Evolutionary conservation across 2,329 filamentous ascomycete genomes (phyloP), one percentile per base, ranked within the genome.

Genomic region (Leptographium wingfieldii): DNA sequence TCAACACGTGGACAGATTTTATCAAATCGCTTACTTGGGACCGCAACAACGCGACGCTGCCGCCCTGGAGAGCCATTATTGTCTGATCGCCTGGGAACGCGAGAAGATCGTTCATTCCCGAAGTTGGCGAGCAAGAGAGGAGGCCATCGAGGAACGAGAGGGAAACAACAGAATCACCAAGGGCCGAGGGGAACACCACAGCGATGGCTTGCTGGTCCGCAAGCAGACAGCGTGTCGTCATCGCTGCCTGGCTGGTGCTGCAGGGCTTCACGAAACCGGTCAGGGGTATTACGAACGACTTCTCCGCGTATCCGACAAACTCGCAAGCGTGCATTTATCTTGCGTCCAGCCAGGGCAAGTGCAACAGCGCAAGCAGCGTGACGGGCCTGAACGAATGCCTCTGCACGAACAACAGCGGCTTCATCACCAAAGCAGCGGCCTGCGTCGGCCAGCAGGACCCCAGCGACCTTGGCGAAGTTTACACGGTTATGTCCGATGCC

Each of bases 381-480:
- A 53, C 65, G 0, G 68, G 72, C 35, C 69, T 80, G 62, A 81
- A 82, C 64, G 58, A 66, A 2, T 82, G 80, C 58, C 71, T 81
- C 2, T 82, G 80, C 66, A 67, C 68, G 62, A 80, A 81, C 63
- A 69, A 71, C 38, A 75, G 75, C 59, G 70, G 74, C 63, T 82
- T 81, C 66, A 69, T 81, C 62, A 75, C 73, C 25, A 71, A 72
- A 40, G 66, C 76, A 2, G 80, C 79, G 3, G 64, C 63, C 14
- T 82, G 80, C 63, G 66, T 82, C 14, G 77, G 74, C 9, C 61
- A 65, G 19, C 43, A 66, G 3, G 72, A 70, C 51, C 65, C 68
- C 0, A 64, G 27, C 27, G 75, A 80, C 53, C 63, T 80, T 6
- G 62, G 68, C 16, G 60, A 66, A 19, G 76, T 78, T 19, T 82